Conservation (phyloP, 2,329 filamentous ascomycete genomes). For the Myrmaecium sp. region DNA sequence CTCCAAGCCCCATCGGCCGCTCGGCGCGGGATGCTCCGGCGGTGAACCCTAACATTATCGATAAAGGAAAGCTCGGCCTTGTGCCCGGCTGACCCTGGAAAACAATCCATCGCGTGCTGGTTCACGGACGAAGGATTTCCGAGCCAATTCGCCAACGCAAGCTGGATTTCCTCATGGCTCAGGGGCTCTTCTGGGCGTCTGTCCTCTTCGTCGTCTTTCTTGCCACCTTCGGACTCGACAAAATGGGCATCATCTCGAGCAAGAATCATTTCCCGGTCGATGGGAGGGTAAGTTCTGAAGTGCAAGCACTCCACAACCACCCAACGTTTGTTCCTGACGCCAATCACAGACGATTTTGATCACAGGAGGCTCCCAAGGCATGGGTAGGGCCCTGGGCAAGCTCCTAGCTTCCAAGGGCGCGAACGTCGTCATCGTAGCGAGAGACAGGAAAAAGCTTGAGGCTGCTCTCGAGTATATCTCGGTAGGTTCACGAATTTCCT, state of each 20-base stretch:
- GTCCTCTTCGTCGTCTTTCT: slow-evolving; percentile 18
- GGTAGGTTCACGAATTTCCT: slow-evolving; percentile 29
- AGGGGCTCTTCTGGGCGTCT: slow-evolving; percentile 19
- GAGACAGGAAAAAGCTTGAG: slow-evolving; percentile 58
- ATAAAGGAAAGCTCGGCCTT: too few species aligned
- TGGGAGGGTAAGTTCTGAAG: slow-evolving; percentile 48
- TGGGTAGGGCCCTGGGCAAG: slow-evolving; percentile 62
- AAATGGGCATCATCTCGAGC: slow-evolving; percentile 51
- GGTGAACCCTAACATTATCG: too few species aligned
- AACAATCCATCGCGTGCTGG: too few species aligned
- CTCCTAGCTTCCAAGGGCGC: slow-evolving; percentile 71
- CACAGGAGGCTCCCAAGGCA: slow-evolving; percentile 83
- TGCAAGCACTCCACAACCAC: neutral
- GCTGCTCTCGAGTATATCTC: slow-evolving; percentile 48
- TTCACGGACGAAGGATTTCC: neutral
- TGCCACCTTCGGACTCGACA: slow-evolving; percentile 21
- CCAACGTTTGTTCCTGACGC: slow-evolving; percentile 5
- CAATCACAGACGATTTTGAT: slow-evolving; percentile 63
- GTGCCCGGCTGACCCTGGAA: too few species aligned
- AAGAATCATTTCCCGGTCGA: slow-evolving; percentile 71
- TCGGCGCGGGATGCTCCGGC: too few species aligned
- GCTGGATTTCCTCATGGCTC: slow-evolving; percentile 14
- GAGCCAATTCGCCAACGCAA: slow-evolving; percentile 1
- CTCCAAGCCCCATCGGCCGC: too few species aligned
- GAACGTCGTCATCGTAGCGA: slow-evolving; percentile 70